Evolutionary conservation across 108 stramenopile species (phyloP).

Genomic region (Chaetoceros tenuissimus): DNA sequence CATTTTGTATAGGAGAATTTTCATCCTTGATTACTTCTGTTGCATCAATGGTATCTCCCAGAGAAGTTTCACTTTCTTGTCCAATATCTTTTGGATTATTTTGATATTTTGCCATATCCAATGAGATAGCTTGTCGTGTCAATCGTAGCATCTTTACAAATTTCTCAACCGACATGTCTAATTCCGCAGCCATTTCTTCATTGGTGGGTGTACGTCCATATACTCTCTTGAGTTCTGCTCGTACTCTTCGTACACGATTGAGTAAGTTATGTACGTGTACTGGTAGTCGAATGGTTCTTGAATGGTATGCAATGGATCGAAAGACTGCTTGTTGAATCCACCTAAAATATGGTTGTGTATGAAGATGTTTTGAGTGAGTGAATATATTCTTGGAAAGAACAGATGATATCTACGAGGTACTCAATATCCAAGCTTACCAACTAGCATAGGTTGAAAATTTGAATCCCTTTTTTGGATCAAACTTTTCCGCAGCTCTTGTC

Average conservation of each 20-base stretch:
- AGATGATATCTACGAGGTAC: background rate
- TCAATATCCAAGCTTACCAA: slow-evolving; percentile 42
- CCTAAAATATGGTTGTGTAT: slow-evolving; percentile 13
- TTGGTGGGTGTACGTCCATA: slow-evolving; percentile 80
- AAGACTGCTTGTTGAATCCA: slow-evolving; percentile 90
- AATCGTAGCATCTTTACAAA: slow-evolving; percentile 77
- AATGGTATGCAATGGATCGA: slow-evolving; percentile 87
- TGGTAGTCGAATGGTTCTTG: slow-evolving; percentile 90
- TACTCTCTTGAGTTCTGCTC: slow-evolving; percentile 44
- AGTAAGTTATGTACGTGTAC: slow-evolving; percentile 95
- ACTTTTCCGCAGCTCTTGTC: slow-evolving; percentile 81
- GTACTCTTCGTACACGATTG: slow-evolving; percentile 67
- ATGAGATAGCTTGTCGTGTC: slow-evolving; percentile 66
- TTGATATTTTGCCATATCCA: slow-evolving; percentile 73
- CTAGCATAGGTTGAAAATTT: slow-evolving; percentile 88
- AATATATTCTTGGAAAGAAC: no score
- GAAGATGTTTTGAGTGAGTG: no score
- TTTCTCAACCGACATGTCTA: slow-evolving; percentile 74
- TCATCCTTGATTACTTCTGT: slow-evolving; percentile 31
- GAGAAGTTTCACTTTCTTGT: slow-evolving; percentile 60
- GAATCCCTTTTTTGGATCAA: slow-evolving; percentile 82
- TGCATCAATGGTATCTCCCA: slow-evolving; percentile 66
- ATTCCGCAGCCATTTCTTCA: slow-evolving; percentile 79
- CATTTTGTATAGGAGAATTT: slow-evolving; percentile 48
- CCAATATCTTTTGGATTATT: slow-evolving; percentile 80